phyloP scores from a whole-genome alignment of 2,329 filamentous ascomycete genomes.

The Claviceps fusiformis region DNA sequence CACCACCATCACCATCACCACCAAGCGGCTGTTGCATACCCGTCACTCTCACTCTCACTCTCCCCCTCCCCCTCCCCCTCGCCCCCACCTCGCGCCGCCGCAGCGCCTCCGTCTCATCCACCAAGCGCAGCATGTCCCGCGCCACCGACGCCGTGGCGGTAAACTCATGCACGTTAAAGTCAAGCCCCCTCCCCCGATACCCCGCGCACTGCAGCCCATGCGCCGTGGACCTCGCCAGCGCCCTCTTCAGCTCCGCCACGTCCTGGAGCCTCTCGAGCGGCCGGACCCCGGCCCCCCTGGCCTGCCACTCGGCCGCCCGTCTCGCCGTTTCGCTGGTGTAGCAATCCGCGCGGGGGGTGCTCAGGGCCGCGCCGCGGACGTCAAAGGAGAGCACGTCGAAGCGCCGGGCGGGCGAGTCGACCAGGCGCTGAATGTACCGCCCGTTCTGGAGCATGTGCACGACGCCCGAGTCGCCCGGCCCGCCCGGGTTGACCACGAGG shows the following conservation, averaged over 20 bases:
- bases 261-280: slow-evolving; percentile 5
- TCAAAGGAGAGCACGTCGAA: slow-evolving; percentile 27
- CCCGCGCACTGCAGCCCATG: slow-evolving; percentile 15
- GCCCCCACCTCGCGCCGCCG: not conserved
- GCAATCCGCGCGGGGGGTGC: slow-evolving; percentile 3
- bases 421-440: slow-evolving; percentile 14
- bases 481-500: slow-evolving; percentile 26
- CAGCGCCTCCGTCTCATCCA: slow-evolving; percentile 5
- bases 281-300: slow-evolving; percentile 13
- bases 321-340: slow-evolving; percentile 12
- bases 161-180: slow-evolving; percentile 13
- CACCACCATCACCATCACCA: not conserved
- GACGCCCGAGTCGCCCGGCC: slow-evolving; percentile 24
- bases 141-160: slow-evolving; percentile 8
- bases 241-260: not conserved
- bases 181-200: slow-evolving; percentile 1
- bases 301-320: slow-evolving; percentile 15
- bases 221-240: slow-evolving; percentile 8
- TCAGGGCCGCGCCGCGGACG: slow-evolving; percentile 19
- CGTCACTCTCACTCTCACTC: no score
- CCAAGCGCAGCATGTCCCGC: slow-evolving; percentile 3
- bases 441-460: slow-evolving; percentile 11
- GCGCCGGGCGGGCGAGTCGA: slow-evolving; percentile 14
- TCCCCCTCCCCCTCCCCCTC: not conserved
- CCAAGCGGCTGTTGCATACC: not conserved